Evolutionary conservation across 805 yeast species (phyloP).

Genomic region (Ogataea pignaliae): DNA sequence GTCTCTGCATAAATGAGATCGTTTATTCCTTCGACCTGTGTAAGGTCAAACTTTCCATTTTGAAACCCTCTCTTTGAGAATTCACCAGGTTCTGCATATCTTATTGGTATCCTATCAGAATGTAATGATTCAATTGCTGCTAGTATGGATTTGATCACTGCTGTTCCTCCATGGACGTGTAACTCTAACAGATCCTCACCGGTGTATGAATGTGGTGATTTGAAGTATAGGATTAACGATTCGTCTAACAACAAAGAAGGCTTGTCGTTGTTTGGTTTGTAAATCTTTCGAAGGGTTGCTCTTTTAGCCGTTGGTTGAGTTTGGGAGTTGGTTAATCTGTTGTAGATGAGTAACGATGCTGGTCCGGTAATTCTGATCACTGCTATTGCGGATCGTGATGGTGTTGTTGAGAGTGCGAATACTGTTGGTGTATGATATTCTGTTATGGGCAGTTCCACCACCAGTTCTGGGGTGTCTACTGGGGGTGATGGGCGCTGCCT

Average conservation of each 20-base stretch:
- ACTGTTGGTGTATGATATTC: constrained; percentile 53
- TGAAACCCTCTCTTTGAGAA: constrained; percentile 83
- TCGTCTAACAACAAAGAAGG: constrained; percentile 56
- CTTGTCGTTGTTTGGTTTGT: constrained; percentile 32
- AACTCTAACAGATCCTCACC: constrained; percentile 89
- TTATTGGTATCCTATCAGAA: constrained; percentile 40
- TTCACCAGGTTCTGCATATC: constrained; percentile 93
- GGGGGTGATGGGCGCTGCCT: too few relatives aligned
- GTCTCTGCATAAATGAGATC: constrained; percentile 93
- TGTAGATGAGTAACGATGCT: constrained; percentile 42
- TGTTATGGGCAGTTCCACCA: neutral
- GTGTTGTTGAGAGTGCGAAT: constrained; percentile 84
- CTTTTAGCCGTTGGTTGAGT: constrained; percentile 42
- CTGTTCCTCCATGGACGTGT: constrained; percentile 93
- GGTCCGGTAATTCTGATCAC: constrained; percentile 82
- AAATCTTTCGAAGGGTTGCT: constrained; percentile 58
- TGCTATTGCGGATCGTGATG: constrained; percentile 80
- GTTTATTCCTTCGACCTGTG: constrained; percentile 86
- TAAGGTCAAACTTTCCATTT: constrained; percentile 78
- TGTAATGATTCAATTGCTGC: constrained; percentile 55
- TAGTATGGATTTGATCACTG: constrained; percentile 69
- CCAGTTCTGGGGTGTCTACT: too few relatives aligned
- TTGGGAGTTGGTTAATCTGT: constrained; percentile 39
- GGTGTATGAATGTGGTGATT: constrained; percentile 75
- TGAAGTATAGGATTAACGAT: constrained; percentile 65